These are phyloP conservation scores for Colletotrichum sp. DNA, from an alignment of 2,329 filamentous ascomycete genomes.

Conservation along the genomic window DNA sequence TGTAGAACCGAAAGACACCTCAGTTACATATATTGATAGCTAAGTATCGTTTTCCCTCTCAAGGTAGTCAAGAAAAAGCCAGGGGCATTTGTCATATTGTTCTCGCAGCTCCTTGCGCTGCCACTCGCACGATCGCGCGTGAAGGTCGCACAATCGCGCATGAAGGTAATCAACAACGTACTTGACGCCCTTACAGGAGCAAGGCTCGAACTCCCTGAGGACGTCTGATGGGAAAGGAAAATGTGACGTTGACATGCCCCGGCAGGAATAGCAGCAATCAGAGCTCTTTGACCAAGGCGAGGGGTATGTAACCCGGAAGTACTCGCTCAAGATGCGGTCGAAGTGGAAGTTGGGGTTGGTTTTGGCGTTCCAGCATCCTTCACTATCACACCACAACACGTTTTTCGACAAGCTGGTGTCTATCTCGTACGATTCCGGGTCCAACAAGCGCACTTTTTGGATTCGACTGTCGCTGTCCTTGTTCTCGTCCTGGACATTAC, in stretches of 20 bases:
- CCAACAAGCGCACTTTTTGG: accelerated
- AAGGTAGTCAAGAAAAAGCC: not conserved
- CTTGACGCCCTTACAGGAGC: not conserved
- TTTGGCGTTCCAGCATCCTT: not conserved
- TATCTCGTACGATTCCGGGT: not conserved
- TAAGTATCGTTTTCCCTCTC: not conserved
- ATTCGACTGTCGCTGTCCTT: not conserved
- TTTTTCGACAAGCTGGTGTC: not conserved
- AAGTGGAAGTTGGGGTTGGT: not conserved
- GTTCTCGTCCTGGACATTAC: not conserved
- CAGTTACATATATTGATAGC: not conserved
- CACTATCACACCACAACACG: not conserved
- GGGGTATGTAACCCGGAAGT: not conserved
- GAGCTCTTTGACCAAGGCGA: too few species aligned
- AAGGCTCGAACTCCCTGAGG: not conserved
- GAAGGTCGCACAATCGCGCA: not conserved
- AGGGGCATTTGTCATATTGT: not conserved
- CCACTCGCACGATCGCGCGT: accelerated
- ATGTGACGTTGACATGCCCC: not conserved
- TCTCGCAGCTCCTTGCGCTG: accelerated
- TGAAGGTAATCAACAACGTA: not conserved
- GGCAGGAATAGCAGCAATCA: not conserved
- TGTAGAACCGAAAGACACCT: not conserved
- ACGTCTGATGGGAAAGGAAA: accelerated
- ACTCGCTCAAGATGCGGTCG: not conserved